Evolutionary conservation across 768 basidiomycete genomes (phyloP).

Genomic region (Leccinum barrowsii): DNA sequence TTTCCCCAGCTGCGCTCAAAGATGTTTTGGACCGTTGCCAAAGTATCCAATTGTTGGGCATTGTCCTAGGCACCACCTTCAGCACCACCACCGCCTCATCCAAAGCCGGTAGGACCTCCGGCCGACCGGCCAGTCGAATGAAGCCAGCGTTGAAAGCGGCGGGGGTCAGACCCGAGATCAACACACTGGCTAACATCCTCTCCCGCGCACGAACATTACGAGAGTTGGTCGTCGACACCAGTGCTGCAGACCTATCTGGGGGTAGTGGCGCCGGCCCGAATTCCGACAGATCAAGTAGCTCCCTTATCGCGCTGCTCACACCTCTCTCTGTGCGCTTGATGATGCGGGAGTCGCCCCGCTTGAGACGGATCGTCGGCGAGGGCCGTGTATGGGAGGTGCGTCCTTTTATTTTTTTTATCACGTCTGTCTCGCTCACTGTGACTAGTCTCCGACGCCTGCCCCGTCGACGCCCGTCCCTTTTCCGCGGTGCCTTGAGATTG

Average conservation of each 20-base stretch:
- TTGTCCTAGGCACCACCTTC: constrained; percentile 16
- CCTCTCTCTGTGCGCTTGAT: constrained; percentile 38
- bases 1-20: constrained; percentile 18
- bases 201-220: constrained; percentile 11
- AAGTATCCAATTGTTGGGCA: constrained; percentile 13
- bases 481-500: constrained; percentile 6
- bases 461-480: constrained; percentile 8
- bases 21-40: constrained; percentile 22
- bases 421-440: neutral
- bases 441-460: constrained; percentile 14
- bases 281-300: neutral
- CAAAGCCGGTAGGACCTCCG: neutral
- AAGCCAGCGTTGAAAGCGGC: neutral
- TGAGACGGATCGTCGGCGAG: constrained; percentile 48
- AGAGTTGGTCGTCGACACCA: constrained; percentile 20
- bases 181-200: constrained; percentile 10
- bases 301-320: constrained; percentile 33
- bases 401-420: neutral
- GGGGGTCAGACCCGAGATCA: constrained; percentile 10
- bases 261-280: neutral
- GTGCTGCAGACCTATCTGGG: neutral
- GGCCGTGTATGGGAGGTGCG: constrained; percentile 55
- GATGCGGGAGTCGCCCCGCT: constrained; percentile 37
- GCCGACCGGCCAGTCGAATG: neutral
- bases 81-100: neutral